phyloP scores from a whole-genome alignment of 768 basidiomycete species.

The Hypsizygus marmoreus region DNA sequence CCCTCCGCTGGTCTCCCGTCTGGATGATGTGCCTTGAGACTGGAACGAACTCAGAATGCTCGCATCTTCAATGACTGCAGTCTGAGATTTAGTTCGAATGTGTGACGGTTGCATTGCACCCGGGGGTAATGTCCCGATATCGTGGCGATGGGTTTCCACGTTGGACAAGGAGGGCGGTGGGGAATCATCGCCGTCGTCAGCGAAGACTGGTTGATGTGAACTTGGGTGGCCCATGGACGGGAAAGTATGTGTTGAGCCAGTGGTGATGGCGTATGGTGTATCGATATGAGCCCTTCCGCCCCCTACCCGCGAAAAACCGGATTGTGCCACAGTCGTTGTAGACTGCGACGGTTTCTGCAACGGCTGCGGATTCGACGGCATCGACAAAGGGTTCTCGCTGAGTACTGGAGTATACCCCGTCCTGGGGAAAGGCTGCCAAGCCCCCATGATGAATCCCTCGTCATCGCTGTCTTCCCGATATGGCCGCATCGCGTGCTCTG shows the following conservation, averaged over 20 bases:
- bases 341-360: conserved; percentile 20
- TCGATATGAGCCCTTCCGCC: conserved; percentile 88
- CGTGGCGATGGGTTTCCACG: conserved; percentile 41
- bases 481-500: conserved; percentile 76
- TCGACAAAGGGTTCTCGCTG: conserved; percentile 32
- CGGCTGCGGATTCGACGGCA: conserved; percentile 11
- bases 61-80: conserved; percentile 78
- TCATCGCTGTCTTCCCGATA: conserved; percentile 82
- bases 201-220: conserved; percentile 16
- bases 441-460: conserved; percentile 90
- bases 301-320: conserved; percentile 85
- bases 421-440: conserved; percentile 81
- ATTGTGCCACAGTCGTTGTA: conserved; percentile 23
- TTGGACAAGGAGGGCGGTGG: conserved; percentile 56
- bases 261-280: conserved; percentile 77
- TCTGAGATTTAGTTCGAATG: conserved; percentile 78
- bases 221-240: conserved; percentile 59
- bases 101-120: conserved; percentile 71
- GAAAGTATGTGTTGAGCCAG: conserved; percentile 65
- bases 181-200: conserved; percentile 42
- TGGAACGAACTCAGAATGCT: conserved; percentile 26
- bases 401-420: conserved; percentile 48
- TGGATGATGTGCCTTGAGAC: conserved; percentile 9
- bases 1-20: conserved; percentile 22
- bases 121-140: conserved; percentile 42